Evolutionary conservation across 495 filamentous ascomycete species (phyloP).

Genomic region (Hyaloscypha finlandica): DNA sequence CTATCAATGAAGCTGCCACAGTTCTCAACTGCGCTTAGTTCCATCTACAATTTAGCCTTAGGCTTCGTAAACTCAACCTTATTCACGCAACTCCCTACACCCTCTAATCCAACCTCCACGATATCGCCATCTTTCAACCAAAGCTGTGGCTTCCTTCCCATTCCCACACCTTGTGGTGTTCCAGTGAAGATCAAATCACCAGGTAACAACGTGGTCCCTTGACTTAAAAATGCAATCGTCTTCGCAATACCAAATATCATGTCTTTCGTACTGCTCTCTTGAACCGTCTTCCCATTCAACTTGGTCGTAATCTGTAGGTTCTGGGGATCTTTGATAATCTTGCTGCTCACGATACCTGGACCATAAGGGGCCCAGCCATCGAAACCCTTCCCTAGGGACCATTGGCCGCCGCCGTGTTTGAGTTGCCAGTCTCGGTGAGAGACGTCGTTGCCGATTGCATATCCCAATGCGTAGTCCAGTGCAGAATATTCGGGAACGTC

Average conservation of each 20-base stretch:
- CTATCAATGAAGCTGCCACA: no score
- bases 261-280: constrained; percentile 74
- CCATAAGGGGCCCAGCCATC: constrained; percentile 90
- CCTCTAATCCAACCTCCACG: constrained; percentile 74
- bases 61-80: constrained; percentile 66
- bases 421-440: constrained; percentile 86
- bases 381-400: constrained; percentile 81
- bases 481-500: constrained; percentile 69
- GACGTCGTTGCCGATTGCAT: constrained; percentile 80
- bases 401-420: constrained; percentile 76
- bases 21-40: neutral
- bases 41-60: constrained; percentile 51
- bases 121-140: constrained; percentile 82
- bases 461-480: constrained; percentile 76
- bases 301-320: constrained; percentile 64
- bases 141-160: constrained; percentile 69
- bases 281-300: constrained; percentile 71
- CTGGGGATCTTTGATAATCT: constrained; percentile 71
- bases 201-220: constrained; percentile 74
- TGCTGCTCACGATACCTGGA: constrained; percentile 71
- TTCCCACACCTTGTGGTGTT: constrained; percentile 81
- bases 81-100: constrained; percentile 71
- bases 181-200: constrained; percentile 87
- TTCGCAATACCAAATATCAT: constrained; percentile 80
- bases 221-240: constrained; percentile 73